Evolutionary conservation across 1,284 basidiomycete genomes (phyloP).

Genomic region (Boletus smithii): DNA sequence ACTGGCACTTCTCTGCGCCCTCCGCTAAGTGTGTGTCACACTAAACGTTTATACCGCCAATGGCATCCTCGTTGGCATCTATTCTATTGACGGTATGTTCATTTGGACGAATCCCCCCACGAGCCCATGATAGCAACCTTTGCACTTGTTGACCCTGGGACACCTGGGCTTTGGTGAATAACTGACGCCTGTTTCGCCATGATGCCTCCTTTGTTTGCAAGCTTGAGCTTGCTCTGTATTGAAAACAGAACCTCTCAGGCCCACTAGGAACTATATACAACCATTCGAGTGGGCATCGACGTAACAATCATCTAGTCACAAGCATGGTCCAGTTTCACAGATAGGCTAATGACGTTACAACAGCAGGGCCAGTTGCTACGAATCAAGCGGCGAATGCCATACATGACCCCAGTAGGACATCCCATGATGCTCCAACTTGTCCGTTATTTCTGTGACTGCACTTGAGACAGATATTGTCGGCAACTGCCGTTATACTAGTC

Average conservation of each 20-base stretch:
- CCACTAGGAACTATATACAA: background rate
- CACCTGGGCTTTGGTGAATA: background rate
- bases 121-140: conserved; percentile 7
- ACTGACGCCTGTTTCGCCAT: background rate
- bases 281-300: background rate
- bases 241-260: background rate
- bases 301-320: conserved; percentile 1
- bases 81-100: conserved; percentile 9
- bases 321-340: background rate
- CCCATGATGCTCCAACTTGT: background rate
- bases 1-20: conserved; percentile 30
- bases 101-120: conserved; percentile 4
- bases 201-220: background rate
- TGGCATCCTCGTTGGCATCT: conserved; percentile 9
- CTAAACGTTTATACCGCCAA: conserved; percentile 7
- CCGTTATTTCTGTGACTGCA: background rate
- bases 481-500: background rate
- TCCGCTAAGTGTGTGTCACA: conserved; percentile 11
- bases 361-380: background rate
- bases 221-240: background rate
- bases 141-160: conserved; percentile 1
- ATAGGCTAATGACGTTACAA: background rate
- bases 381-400: conserved; percentile 2
- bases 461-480: background rate
- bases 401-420: background rate